Conservation (phyloP, 2,329 filamentous ascomycete species). For the Emergomyces pasteurianus region DNA sequence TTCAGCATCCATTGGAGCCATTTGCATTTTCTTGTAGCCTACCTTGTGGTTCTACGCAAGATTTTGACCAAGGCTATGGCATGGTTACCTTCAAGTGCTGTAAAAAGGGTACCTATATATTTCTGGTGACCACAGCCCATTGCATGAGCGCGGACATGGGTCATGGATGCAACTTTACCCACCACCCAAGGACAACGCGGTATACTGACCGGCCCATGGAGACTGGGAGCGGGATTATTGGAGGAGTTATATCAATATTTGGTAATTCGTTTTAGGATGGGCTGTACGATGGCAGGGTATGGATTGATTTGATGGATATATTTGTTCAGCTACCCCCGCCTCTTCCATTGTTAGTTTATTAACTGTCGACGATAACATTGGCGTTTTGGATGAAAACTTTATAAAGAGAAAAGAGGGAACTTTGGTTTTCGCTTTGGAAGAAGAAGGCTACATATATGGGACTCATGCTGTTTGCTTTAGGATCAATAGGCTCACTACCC, state of each 20-base stretch:
- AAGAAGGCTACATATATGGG: background rate
- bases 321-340: background rate
- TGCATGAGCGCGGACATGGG: constrained; percentile 32
- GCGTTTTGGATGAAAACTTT: background rate
- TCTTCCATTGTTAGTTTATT: background rate
- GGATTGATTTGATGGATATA: constrained; percentile 1
- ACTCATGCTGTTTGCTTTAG: background rate
- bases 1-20: constrained; percentile 39
- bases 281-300: constrained; percentile 21
- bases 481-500: background rate
- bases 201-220: constrained; percentile 38
- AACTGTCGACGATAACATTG: background rate
- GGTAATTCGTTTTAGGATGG: constrained; percentile 33
- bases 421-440: background rate
- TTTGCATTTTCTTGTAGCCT: constrained; percentile 35
- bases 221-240: constrained; percentile 40
- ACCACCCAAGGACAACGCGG: background rate
- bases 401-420: background rate
- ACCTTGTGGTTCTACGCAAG: constrained; percentile 31
- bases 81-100: constrained; percentile 28
- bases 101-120: constrained; percentile 27
- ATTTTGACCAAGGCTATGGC: constrained; percentile 33
- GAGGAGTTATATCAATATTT: constrained; percentile 41
- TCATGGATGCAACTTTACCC: too few relatives aligned
- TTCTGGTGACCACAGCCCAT: constrained; percentile 35